Evolutionary conservation across 1,284 basidiomycete genomes (phyloP), one percentile per base, ranked within the genome.

Genomic region (Tetrapyrgos nigripes): DNA sequence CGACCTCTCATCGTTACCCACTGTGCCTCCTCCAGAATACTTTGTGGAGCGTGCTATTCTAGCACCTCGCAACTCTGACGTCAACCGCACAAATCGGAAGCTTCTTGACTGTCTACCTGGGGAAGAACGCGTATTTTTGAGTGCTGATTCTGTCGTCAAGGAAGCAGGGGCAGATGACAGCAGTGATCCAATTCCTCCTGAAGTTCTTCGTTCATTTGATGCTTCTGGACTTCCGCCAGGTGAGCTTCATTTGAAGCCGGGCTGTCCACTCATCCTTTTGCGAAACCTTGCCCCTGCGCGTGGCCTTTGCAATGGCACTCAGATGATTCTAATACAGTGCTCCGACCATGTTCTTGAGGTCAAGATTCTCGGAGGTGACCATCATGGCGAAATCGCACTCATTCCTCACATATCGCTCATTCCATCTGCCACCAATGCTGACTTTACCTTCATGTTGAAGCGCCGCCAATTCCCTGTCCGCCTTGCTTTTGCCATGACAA

Each of bases 291-390:
- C 59, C 44, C 67, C 71, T 14, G 24, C 52, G 4, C 21, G 28
- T 28, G 9, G 77, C 75, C 64, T 79, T 2, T 79, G 76, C 60
- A 80, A 79, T 72, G 75, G 77, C 10, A 77, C 76, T 3, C 58
- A 71, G 0, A 57, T 73, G 43, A 58, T 74, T 45, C 40, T 76
- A 0, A 59, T 53, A 1, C 19, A 54, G n/a, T 55, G 63, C 10
- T 24, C 45, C 2, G 31, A 58, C 0, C 54, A 66, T 13, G 70
- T 77, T 6, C 46, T 78, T 1, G 67, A 76, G 49, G 68, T 64
- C 3, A 53, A 53, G 9, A 57, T 78, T 1, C 51, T 78, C 33
- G 69, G 70, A 31, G 74, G 74, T 2, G 64, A 69, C 31, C 59
- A 70, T 54, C 50, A 54, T 53, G 71, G 73, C 23, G 55, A 67